phyloP scores from a whole-genome alignment of 805 yeast genomes.

The Candida andamanensis region DNA sequence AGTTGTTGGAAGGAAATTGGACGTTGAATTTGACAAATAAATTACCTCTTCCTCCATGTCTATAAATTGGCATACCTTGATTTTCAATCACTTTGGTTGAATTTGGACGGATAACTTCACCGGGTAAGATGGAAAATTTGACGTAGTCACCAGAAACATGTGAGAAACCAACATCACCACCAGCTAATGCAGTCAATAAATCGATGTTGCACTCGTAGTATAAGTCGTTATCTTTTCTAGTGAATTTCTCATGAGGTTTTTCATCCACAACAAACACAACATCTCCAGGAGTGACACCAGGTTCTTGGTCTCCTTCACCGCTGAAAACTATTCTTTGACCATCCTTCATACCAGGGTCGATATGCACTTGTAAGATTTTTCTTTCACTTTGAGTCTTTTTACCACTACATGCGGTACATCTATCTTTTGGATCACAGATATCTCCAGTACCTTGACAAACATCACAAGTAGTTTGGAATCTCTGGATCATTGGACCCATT shows the following conservation, averaged over 20 bases:
- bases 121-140: constrained; percentile 78
- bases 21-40: constrained; percentile 80
- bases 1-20: constrained; percentile 78
- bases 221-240: constrained; percentile 86
- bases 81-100: constrained; percentile 73
- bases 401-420: constrained; percentile 85
- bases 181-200: constrained; percentile 90
- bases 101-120: constrained; percentile 90
- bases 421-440: constrained; percentile 77
- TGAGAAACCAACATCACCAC: constrained; percentile 84
- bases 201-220: constrained; percentile 83
- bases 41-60: constrained; percentile 86
- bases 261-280: constrained; percentile 89
- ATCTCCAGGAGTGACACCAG: constrained; percentile 93
- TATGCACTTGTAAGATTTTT: constrained; percentile 88
- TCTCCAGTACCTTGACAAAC: constrained; percentile 91
- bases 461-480: constrained; percentile 93
- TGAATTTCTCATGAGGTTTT: constrained; percentile 77
- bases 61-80: constrained; percentile 96
- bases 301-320: constrained; percentile 98
- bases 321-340: constrained; percentile 87
- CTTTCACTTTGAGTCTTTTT: constrained; percentile 82
- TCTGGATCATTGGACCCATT: constrained; percentile 99
- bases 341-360: constrained; percentile 95
- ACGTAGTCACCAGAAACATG: constrained; percentile 91